These are phyloP conservation scores for Steccherinum ochraceum DNA, from an alignment of 768 basidiomycete species.

Conservation along the genomic window DNA sequence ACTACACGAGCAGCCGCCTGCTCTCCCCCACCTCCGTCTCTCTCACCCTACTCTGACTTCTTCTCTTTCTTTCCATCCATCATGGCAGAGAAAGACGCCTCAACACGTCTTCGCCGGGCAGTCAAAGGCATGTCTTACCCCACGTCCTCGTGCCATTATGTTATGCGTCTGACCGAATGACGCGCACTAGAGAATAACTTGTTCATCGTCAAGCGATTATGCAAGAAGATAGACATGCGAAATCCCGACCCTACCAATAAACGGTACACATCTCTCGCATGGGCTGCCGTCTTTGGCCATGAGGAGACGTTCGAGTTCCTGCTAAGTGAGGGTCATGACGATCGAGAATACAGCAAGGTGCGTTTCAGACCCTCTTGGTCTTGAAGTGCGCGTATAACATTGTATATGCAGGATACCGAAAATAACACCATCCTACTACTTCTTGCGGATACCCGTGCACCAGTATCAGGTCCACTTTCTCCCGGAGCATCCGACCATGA, in stretches of 20 bases:
- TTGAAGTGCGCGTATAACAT: background rate
- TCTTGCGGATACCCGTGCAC: conserved; percentile 75
- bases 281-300: conserved; percentile 84
- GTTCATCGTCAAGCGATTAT: conserved; percentile 83
- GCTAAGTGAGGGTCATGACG: conserved; percentile 82
- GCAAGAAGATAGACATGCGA: conserved; percentile 82
- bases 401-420: conserved; percentile 68
- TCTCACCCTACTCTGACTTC: conserved; percentile 7
- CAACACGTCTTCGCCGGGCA: conserved; percentile 67
- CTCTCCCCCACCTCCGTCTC: conserved; percentile 12
- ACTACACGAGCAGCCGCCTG: conserved; percentile 4
- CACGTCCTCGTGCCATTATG: background rate
- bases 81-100: conserved; percentile 83
- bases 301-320: conserved; percentile 94
- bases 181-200: conserved; percentile 79
- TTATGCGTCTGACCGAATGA: conserved; percentile 6
- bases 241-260: conserved; percentile 77
- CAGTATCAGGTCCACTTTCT: conserved; percentile 37
- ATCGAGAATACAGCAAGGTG: conserved; percentile 87
- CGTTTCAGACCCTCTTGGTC: conserved; percentile 20
- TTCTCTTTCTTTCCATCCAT: conserved; percentile 17
- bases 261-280: conserved; percentile 84
- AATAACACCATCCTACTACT: conserved; percentile 92
- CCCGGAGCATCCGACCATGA: conserved; percentile 48
- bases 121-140: conserved; percentile 54